Conservation (phyloP, 768 basidiomycete genomes). For the Suillus hirtellus region DNA sequence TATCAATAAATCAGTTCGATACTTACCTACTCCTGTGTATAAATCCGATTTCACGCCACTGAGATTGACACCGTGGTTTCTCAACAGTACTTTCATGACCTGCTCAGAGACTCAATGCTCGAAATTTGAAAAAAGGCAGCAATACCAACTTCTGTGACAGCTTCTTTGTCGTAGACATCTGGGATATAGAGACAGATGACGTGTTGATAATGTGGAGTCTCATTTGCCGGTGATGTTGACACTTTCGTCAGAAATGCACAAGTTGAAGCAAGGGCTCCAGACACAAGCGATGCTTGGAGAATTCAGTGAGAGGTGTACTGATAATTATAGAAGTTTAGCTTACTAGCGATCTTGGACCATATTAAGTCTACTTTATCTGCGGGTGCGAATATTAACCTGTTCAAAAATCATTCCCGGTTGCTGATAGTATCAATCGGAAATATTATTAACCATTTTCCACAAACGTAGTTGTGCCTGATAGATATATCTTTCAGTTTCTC, state of each 20-base stretch:
- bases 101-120: slow-evolving; percentile 13
- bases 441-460: slow-evolving; percentile 64
- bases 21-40: slow-evolving; percentile 60
- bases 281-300: slow-evolving; percentile 56
- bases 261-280: slow-evolving; percentile 63
- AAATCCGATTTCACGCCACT: slow-evolving; percentile 73
- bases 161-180: slow-evolving; percentile 64
- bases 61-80: slow-evolving; percentile 63
- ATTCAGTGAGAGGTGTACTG: slow-evolving; percentile 4
- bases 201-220: slow-evolving; percentile 54
- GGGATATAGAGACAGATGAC: slow-evolving; percentile 73
- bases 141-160: slow-evolving; percentile 50
- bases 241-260: slow-evolving; percentile 61
- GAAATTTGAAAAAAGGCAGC: not conserved
- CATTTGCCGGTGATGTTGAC: slow-evolving; percentile 55
- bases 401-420: not conserved
- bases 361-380: slow-evolving; percentile 62
- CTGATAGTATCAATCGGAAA: not conserved
- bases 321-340: slow-evolving; percentile 19
- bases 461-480: slow-evolving; percentile 49
- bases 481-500: slow-evolving; percentile 62
- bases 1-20: not conserved
- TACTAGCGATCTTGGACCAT: slow-evolving; percentile 65
- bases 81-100: slow-evolving; percentile 70
- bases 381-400: slow-evolving; percentile 67